Percentiles rank a stretch among this genome's conserved stretches.
Evolutionary conservation across 1,139 yeast species (phyloP).

Genomic region (Nadsonia starkeyi-henricii): DNA sequence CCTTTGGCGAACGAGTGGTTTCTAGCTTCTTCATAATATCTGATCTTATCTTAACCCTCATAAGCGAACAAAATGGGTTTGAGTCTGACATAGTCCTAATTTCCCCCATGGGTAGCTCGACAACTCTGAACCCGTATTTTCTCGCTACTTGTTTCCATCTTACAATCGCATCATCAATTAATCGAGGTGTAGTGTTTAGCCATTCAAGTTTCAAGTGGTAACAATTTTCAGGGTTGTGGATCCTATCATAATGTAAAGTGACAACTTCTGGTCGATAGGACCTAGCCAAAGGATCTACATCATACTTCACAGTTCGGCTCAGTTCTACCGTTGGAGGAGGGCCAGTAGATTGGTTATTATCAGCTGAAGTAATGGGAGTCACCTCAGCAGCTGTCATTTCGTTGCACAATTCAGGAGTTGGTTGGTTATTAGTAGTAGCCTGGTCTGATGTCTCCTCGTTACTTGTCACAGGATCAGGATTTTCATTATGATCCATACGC

Average conservation of each 20-base stretch:
- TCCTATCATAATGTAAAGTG: slow-evolving; percentile 77
- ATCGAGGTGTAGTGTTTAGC: slow-evolving; percentile 78
- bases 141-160: slow-evolving; percentile 76
- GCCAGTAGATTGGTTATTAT: background rate
- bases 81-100: slow-evolving; percentile 58
- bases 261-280: slow-evolving; percentile 70
- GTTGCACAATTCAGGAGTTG: slow-evolving; percentile 2
- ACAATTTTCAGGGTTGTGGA: slow-evolving; percentile 91
- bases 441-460: too few species aligned
- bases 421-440: background rate
- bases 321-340: slow-evolving; percentile 4
- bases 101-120: slow-evolving; percentile 91
- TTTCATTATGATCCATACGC: background rate
- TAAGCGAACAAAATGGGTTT: slow-evolving; percentile 83
- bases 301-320: slow-evolving; percentile 34
- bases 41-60: slow-evolving; percentile 39
- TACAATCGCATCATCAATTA: slow-evolving; percentile 77
- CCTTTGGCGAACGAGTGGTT: slow-evolving; percentile 1
- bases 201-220: slow-evolving; percentile 86
- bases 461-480: too few species aligned
- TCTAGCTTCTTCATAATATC: background rate
- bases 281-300: slow-evolving; percentile 59
- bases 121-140: slow-evolving; percentile 69
- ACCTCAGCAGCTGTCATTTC: slow-evolving; percentile 1
- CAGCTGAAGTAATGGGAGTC: background rate